Evolutionary conservation across 1,284 basidiomycete species (phyloP), one percentile per base, ranked within the genome.

Genomic region (Leccinum solheimii): DNA sequence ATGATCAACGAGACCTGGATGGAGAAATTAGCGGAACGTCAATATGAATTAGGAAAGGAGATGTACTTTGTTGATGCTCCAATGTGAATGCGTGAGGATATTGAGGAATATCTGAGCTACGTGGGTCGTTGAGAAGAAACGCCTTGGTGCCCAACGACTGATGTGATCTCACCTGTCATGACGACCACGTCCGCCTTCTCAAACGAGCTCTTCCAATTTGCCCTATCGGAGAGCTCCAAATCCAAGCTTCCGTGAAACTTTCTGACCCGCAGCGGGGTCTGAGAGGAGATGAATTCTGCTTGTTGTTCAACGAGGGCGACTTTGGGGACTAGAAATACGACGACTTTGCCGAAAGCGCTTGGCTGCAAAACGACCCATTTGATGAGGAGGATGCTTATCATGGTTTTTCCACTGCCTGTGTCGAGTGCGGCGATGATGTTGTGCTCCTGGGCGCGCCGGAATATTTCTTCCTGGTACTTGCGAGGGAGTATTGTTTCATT

Each of bases 241-340:
- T 87, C 87, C 54, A 87, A 77, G 7, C 83, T 82, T 2, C 92
- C 92, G 67, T 86, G 83, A 45, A 91, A 83, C 65, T 86, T 85
- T 48, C 81, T 76, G 27, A 93, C 86, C 21, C 83, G 81, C 32
- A 94, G 73, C 0, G 85, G 79, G 0, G 88, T 88, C 64, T 90
- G 81, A 57, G 79, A 76, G n/a, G 79, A 70, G 64, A 94, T 83
- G 64, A 88, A 92, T 40, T 82, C 77, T 14, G 83, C 84, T 71
- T 95, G 92, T 69, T 95, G 92, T 65, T 90, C 84, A 14, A 93
- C 93, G 14, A 95, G 81, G 1, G 91, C 81, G 2, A 93, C 91
- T 67, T 89, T 90, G 1, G 93, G 92, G 1, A 92, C 91, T 32
- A 95, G 79, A 66, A 91, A 90, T n/a, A 89, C 79, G 67, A 86